Conservation (phyloP, 805 yeast genomes). For the Saturnispora saitoi region DNA sequence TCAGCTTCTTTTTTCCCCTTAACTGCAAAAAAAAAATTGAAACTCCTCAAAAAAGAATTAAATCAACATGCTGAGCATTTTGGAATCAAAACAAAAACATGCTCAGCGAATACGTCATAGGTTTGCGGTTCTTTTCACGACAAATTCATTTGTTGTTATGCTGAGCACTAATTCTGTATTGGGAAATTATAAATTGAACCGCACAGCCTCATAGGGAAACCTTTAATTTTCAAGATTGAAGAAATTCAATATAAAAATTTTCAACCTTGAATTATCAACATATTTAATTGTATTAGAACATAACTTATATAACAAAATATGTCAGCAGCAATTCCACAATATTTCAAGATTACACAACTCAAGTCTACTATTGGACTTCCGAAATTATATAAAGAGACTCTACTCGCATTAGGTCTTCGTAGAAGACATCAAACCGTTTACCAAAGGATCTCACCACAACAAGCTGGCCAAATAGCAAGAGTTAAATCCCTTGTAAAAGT, state of each 20-base stretch:
- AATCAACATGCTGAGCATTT: not conserved
- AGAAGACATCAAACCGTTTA: constrained; percentile 68
- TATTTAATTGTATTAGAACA: too few species aligned
- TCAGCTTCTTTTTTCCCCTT: not conserved
- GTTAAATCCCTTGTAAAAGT: constrained; percentile 84
- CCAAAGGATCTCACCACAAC: constrained; percentile 62
- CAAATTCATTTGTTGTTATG: not conserved
- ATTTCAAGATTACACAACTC: constrained; percentile 61
- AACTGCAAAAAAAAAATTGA: not conserved
- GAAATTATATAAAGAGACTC: constrained; percentile 51
- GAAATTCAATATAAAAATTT: too few species aligned
- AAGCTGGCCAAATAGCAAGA: constrained; percentile 75
- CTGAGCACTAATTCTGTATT: not conserved
- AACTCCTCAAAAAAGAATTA: not conserved
- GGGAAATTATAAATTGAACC: not conserved
- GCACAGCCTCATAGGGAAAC: not conserved
- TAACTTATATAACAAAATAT: not conserved
- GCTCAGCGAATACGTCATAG: not conserved
- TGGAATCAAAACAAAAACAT: too few species aligned
- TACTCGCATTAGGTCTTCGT: constrained; percentile 64
- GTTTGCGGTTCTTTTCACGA: not conserved
- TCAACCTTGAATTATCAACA: too few species aligned
- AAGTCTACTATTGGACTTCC: constrained; percentile 87
- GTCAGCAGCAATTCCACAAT: constrained; percentile 19
- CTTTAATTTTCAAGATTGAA: not conserved